Conservation (phyloP, 768 basidiomycete species). For the Kondoa malvinella region DNA sequence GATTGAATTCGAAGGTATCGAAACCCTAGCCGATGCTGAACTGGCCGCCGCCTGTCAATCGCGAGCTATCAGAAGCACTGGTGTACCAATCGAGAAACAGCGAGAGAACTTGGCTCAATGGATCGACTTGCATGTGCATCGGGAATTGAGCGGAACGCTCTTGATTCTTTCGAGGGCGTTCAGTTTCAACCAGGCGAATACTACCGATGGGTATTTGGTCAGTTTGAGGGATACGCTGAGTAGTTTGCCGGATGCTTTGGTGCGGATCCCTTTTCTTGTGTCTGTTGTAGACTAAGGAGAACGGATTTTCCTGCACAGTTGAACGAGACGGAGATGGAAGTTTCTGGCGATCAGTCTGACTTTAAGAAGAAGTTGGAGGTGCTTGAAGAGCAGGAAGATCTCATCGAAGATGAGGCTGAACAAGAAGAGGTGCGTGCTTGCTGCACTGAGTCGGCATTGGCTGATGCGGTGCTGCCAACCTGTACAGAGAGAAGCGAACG, state of each 20-base stretch:
- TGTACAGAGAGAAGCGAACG: slow-evolving; percentile 11
- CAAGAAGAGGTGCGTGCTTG: slow-evolving; percentile 52
- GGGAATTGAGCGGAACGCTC: slow-evolving; percentile 76
- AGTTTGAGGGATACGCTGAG: slow-evolving; percentile 78
- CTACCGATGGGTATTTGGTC: slow-evolving; percentile 68
- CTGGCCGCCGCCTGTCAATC: slow-evolving; percentile 84
- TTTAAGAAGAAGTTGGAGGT: slow-evolving; percentile 99
- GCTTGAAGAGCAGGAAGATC: slow-evolving; percentile 92
- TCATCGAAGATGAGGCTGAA: slow-evolving; percentile 97
- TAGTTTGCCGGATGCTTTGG: slow-evolving; percentile 83
- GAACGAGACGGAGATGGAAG: slow-evolving; percentile 91
- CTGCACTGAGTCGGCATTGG: neutral
- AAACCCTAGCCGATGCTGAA: slow-evolving; percentile 75
- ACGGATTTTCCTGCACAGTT: slow-evolving; percentile 39
- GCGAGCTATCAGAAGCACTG: slow-evolving; percentile 68
- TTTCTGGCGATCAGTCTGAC: slow-evolving; percentile 68
- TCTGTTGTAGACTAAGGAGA: neutral
- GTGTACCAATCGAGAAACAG: slow-evolving; percentile 44
- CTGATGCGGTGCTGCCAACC: slow-evolving; percentile 1
- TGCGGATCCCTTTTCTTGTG: slow-evolving; percentile 32
- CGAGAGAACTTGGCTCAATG: slow-evolving; percentile 80
- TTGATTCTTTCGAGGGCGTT: slow-evolving; percentile 89
- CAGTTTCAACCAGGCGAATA: slow-evolving; percentile 59
- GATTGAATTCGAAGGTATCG: slow-evolving; percentile 75
- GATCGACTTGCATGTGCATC: slow-evolving; percentile 78